Base-by-base conservation (phyloP, 805 yeast genomes). In the Nakazawaea laoshanensis region DNA sequence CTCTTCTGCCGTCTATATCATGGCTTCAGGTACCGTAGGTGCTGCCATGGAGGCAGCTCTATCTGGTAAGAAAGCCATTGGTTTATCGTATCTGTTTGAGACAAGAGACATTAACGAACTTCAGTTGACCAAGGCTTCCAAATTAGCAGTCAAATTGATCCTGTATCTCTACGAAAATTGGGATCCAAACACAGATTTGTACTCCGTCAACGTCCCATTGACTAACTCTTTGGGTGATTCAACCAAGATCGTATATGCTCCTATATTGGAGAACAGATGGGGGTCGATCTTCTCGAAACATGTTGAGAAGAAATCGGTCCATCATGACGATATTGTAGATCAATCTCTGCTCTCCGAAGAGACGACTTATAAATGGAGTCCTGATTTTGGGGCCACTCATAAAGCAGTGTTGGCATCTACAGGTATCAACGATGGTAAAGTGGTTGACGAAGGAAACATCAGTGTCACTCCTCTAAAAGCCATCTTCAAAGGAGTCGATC, bases 21-120 rank as follows among this genome's bases (percentile, higher is more conserved):
- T 92, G 46, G 76, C 96, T 4, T 79, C 94, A 44, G 98, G 98
- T 10, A 92, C 98, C 2, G 79, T 92, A 12, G 98, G 98, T 17
- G 97, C 95, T 3, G 92, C 96, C 1, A 72, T 88, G 86, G 98
- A 92, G 58, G 94, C 88, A 2, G 83, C 81, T 2, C 71, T 88
- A 26, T 73, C 67, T 36, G 79, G 77, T 0, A 72, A 75, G 19
- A 77, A 66, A 43, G 62, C 95, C 4, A 67, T 92, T 41, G 96
- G 95, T 2, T 47, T 92, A 21, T 82, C 94, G 23, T 89, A 75
- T 65, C 92, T 94, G n/a, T 92, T 80, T 49, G 73, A 67, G 34
- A 53, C 61, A 18, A 57, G 68, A 29, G 53, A 60, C 13, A 77
- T 77, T n/a, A 65, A 69, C 37, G 59, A 63, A 24, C 55, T 57